Percentiles rank a stretch among this genome's conserved stretches.
Conservation (phyloP, 140 eudicot genomes). For the Stevia rebaudiana region DNA sequence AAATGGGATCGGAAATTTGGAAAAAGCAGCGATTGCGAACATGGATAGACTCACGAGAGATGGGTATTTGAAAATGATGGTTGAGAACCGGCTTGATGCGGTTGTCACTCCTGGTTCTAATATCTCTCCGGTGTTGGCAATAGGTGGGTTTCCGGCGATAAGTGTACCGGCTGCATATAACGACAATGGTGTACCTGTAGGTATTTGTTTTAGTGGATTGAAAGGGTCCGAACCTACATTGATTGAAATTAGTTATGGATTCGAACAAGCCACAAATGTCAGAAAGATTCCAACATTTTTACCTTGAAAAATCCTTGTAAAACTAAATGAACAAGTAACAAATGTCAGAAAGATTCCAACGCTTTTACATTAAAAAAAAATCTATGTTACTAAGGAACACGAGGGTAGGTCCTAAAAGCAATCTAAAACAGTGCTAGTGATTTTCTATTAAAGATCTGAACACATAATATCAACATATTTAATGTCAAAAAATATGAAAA, state of each 20-base stretch:
- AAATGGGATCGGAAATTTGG: slow-evolving; percentile 46
- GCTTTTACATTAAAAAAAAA: too few relatives aligned
- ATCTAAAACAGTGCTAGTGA: too few relatives aligned
- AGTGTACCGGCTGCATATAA: slow-evolving; percentile 69
- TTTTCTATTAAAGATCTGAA: too few relatives aligned
- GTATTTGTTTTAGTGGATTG: slow-evolving; percentile 58
- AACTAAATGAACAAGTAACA: too few relatives aligned
- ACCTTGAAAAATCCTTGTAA: slow-evolving; percentile 1
- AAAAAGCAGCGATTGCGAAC: slow-evolving; percentile 30
- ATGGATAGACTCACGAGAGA: slow-evolving; percentile 32
- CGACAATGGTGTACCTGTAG: slow-evolving; percentile 51
- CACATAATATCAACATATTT: too few relatives aligned
- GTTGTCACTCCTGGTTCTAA: slow-evolving; percentile 41
- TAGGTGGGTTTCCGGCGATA: slow-evolving; percentile 75
- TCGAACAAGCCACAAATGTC: slow-evolving; percentile 60
- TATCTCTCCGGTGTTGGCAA: slow-evolving; percentile 42
- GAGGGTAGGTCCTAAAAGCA: too few relatives aligned
- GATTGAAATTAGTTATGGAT: slow-evolving; percentile 63
- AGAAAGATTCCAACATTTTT: slow-evolving; percentile 47
- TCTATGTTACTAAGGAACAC: too few relatives aligned
- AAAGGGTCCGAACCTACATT: slow-evolving; percentile 54
- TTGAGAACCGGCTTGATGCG: slow-evolving; percentile 46
- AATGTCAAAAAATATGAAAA: too few relatives aligned
- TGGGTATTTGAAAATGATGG: slow-evolving; percentile 56
- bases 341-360: too few relatives aligned